Evolutionary conservation across 129 eudicot species (phyloP), one percentile per base, ranked within the genome.

Genomic region (Centaurea solstitialis): DNA sequence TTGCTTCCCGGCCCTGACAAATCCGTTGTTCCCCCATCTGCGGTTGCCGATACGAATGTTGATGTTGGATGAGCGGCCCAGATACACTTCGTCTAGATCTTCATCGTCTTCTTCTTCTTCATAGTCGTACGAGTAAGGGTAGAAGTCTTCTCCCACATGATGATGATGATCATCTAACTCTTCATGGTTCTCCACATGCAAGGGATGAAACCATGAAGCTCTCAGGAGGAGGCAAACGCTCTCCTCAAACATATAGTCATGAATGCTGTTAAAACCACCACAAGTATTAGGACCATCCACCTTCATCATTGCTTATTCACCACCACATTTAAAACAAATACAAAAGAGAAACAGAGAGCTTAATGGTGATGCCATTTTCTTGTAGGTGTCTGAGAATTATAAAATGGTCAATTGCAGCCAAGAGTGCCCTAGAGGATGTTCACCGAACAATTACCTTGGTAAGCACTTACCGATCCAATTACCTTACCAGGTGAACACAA

Each of bases 1-100:
- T 78, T 88, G 93, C 67, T 90, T 85, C 39, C 98, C 98, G 3
- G 84, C 89, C 76, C 97, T 80, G 10, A 93, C 91, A 77, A 59
- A 93, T 12, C 98, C 98, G 24, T 88, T 93, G 73, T 89, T 89
- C 2, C 98, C 98, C 98, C 98, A 93, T 76, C 98, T 86, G 9
- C 97, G 72, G 76, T 91, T 93, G 15, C 98, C 98, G 11, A 93
- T 91, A 41, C 97, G 93, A 53, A 93, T 82, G 69, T 79, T 88
- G 72, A 93, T 82, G 18, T 79, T 88, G 1, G 97, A 86, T 26
- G 88, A 81, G 35, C 84, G 80, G 4, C 80, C 87, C 12, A 93
- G 79, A 87, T 89, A 89, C 38, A 78, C 89, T 22, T 93, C 97
- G 68, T 89, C 89, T 4, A 87, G 75, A 83, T 91, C 96, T 24